These are phyloP conservation scores for Chiua sp. DNA, from an alignment of 1,284 basidiomycete genomes.

Conservation along the genomic window DNA sequence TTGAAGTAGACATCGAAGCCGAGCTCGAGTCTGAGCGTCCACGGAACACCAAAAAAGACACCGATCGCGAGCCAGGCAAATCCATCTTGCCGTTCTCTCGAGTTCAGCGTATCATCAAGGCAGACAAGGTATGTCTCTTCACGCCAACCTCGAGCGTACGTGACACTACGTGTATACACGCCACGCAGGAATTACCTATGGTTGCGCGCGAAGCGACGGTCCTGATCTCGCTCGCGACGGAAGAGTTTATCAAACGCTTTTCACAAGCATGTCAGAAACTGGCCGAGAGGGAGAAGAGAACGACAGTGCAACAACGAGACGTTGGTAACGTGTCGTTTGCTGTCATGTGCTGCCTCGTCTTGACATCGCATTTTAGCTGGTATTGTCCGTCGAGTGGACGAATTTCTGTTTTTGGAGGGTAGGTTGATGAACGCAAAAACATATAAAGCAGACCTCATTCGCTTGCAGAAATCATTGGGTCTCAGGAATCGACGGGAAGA, in stretches of 20 bases:
- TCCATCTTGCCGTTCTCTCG: slow-evolving; percentile 71
- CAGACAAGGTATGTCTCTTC: slow-evolving; percentile 61
- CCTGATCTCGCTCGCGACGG: slow-evolving; percentile 76
- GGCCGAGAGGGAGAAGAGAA: slow-evolving; percentile 66
- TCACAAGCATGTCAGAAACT: slow-evolving; percentile 62
- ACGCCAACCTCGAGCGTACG: not conserved
- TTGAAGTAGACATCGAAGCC: slow-evolving; percentile 8
- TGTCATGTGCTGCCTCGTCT: not conserved
- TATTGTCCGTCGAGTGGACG: slow-evolving; percentile 67
- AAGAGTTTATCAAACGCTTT: slow-evolving; percentile 76
- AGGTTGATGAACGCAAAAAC: slow-evolving; percentile 49
- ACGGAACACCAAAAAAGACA: slow-evolving; percentile 27
- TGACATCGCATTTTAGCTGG: slow-evolving; percentile 46
- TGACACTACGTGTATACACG: not conserved
- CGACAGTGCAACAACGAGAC: slow-evolving; percentile 73
- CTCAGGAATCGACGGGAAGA: slow-evolving; percentile 48
- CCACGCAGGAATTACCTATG: slow-evolving; percentile 71
- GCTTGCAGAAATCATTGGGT: slow-evolving; percentile 58
- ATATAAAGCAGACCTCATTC: slow-evolving; percentile 1
- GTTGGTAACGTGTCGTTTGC: slow-evolving; percentile 52
- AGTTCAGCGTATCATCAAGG: slow-evolving; percentile 82
- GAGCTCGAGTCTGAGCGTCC: slow-evolving; percentile 7
- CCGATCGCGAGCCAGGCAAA: slow-evolving; percentile 61
- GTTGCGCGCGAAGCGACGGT: slow-evolving; percentile 76
- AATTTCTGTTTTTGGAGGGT: slow-evolving; percentile 73